These are phyloP conservation scores for Yamadazyma sp. DNA, from an alignment of 805 yeast genomes.

Conservation along the genomic window DNA sequence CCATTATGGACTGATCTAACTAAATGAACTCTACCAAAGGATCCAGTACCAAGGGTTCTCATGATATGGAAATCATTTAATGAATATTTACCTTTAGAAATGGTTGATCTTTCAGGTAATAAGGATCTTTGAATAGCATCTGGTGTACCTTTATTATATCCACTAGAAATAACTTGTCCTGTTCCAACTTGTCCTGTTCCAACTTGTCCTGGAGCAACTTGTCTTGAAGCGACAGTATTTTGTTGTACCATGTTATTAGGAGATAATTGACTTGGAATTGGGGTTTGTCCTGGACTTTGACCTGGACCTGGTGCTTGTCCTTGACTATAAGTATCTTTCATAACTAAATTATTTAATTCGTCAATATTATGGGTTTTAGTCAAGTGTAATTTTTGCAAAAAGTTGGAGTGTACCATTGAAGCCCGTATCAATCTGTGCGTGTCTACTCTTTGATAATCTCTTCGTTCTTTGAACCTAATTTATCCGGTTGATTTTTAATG, in stretches of 20 bases:
- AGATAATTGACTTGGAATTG: neutral
- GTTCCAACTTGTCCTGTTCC: slow-evolving; percentile 1
- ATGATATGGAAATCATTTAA: slow-evolving; percentile 53
- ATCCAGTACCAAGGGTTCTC: slow-evolving; percentile 59
- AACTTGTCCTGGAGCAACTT: neutral
- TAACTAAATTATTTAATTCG: slow-evolving; percentile 14
- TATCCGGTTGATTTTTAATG: no score
- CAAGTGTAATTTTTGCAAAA: slow-evolving; percentile 35
- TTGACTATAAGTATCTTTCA: slow-evolving; percentile 14
- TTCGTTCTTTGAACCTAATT: no score
- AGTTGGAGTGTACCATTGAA: slow-evolving; percentile 8
- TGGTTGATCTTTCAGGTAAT: slow-evolving; percentile 35
- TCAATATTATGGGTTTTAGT: slow-evolving; percentile 23
- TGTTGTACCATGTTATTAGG: neutral
- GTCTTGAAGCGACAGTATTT: neutral
- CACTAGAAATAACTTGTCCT: neutral
- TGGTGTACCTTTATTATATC: slow-evolving; percentile 8
- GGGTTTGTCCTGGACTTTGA: neutral
- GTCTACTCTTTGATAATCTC: no score
- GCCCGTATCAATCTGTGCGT: no score
- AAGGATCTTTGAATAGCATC: slow-evolving; percentile 33
- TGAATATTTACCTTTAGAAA: slow-evolving; percentile 55
- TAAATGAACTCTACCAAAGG: slow-evolving; percentile 59
- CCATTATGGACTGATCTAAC: slow-evolving; percentile 59
- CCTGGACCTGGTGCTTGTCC: slow-evolving; percentile 2